These are phyloP conservation scores for Chaetoscypha palmicola DNA, from an alignment of 2,329 filamentous ascomycete genomes.

Conservation along the genomic window DNA sequence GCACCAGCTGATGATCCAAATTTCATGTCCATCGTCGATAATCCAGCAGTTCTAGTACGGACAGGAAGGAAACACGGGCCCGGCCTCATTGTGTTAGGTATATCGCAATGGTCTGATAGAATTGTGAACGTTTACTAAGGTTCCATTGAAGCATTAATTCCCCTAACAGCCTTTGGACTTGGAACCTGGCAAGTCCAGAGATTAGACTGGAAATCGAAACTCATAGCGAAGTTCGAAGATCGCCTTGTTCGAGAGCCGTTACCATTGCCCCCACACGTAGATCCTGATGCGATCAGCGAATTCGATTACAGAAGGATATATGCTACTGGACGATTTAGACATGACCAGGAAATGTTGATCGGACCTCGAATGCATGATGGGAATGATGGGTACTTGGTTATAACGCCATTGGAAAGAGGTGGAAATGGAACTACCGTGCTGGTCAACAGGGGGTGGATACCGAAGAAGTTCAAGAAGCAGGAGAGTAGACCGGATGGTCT, in stretches of 20 bases:
- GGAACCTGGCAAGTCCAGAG: slow-evolving; percentile 95
- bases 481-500: slow-evolving; percentile 55
- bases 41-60: slow-evolving; percentile 73
- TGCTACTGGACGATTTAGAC: slow-evolving; percentile 65
- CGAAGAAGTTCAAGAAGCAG: slow-evolving; percentile 64
- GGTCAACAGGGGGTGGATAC: slow-evolving; percentile 88
- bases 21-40: slow-evolving; percentile 83
- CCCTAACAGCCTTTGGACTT: slow-evolving; percentile 80
- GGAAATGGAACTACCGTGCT: slow-evolving; percentile 63
- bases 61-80: slow-evolving; percentile 66
- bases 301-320: slow-evolving; percentile 88
- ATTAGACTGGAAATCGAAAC: slow-evolving; percentile 85
- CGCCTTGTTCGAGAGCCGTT: slow-evolving; percentile 78
- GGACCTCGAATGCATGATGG: slow-evolving; percentile 86
- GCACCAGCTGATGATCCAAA: slow-evolving; percentile 62
- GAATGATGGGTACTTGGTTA: slow-evolving; percentile 81
- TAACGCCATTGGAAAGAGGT: slow-evolving; percentile 79
- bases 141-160: slow-evolving; percentile 53
- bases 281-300: slow-evolving; percentile 72
- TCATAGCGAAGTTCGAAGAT: slow-evolving; percentile 89
- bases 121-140: slow-evolving; percentile 6
- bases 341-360: slow-evolving; percentile 94
- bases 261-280: slow-evolving; percentile 75
- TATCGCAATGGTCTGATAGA: slow-evolving; percentile 1
- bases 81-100: slow-evolving; percentile 72